These are phyloP conservation scores for Rugonectria rugulosa DNA, from an alignment of 2,329 filamentous ascomycete species.

Conservation along the genomic window DNA sequence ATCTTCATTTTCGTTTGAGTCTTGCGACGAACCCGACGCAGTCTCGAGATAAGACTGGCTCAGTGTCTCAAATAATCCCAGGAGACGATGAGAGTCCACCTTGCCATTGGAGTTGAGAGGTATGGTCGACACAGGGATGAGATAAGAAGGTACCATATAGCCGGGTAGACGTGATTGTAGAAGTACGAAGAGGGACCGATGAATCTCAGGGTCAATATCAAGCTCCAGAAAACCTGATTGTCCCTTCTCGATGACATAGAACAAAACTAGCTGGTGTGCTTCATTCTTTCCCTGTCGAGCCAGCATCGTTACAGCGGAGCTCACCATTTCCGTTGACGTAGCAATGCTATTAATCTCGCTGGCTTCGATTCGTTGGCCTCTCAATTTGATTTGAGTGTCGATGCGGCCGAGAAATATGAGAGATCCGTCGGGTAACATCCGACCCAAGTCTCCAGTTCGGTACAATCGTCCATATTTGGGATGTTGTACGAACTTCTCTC, in stretches of 20 bases:
- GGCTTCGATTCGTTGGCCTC: constrained; percentile 81
- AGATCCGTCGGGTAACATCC: constrained; percentile 79
- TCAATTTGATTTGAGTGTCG: constrained; percentile 83
- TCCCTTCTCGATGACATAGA: constrained; percentile 64
- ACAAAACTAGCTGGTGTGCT: constrained; percentile 68
- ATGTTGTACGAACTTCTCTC: constrained; percentile 73
- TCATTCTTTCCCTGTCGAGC: constrained; percentile 49
- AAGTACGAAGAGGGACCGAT: constrained; percentile 59
- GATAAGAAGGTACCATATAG: constrained; percentile 81
- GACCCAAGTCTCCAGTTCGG: constrained; percentile 81
- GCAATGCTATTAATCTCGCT: constrained; percentile 75
- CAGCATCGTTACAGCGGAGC: constrained; percentile 71
- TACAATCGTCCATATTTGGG: constrained; percentile 76
- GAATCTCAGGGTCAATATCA: constrained; percentile 43
- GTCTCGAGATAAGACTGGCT: constrained; percentile 52
- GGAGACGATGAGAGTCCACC: constrained; percentile 67
- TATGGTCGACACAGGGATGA: constrained; percentile 74
- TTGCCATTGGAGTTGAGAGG: constrained; percentile 81
- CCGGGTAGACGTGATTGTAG: constrained; percentile 66
- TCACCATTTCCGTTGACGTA: constrained; percentile 57
- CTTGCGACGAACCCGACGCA: constrained; percentile 36
- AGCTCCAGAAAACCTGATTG: constrained; percentile 47
- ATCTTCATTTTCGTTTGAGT: constrained; percentile 42
- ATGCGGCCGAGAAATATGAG: constrained; percentile 76
- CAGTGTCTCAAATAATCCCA: constrained; percentile 55